Percentiles rank a stretch among this genome's conserved stretches.
These are phyloP conservation scores for Funneliformis geosporum DNA, from an alignment of 192 early-diverging fungal genomes.

Conservation along the genomic window DNA sequence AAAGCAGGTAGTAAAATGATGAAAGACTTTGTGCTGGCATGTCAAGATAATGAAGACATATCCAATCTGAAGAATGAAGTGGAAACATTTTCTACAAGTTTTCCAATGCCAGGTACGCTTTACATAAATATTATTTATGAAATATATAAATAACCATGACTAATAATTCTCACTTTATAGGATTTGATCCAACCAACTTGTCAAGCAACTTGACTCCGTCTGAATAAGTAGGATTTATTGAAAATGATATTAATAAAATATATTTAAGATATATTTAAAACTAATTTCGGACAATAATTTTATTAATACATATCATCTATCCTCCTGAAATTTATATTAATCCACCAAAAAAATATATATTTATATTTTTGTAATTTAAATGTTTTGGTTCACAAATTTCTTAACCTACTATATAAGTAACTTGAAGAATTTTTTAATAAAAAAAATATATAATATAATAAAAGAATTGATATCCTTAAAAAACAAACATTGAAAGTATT, in stretches of 20 bases:
- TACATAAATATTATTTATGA: not conserved
- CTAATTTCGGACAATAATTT: not conserved
- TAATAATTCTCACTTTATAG: not conserved
- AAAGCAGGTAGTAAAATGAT: conserved; percentile 88
- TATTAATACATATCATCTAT: not conserved
- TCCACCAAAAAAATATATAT: too few species aligned
- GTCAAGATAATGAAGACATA: conserved; percentile 80
- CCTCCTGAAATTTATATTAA: too few species aligned
- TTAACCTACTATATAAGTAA: too few species aligned
- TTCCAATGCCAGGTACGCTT: conserved; percentile 92
- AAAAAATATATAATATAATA: too few species aligned
- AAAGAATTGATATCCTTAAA: too few species aligned
- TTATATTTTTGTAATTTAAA: too few species aligned
- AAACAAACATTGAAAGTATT: too few species aligned
- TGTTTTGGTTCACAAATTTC: too few species aligned
- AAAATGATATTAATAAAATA: not conserved
- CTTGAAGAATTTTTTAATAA: too few species aligned
- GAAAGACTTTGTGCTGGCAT: conserved; percentile 94
- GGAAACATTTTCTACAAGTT: conserved; percentile 86
- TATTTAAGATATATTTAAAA: not conserved
- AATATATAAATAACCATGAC: not conserved
- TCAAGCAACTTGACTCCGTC: not conserved
- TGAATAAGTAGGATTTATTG: too few species aligned
- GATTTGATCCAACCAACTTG: conserved; percentile 8
- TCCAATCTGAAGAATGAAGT: conserved; percentile 82